Conservation (phyloP, 2,329 filamentous ascomycete genomes). For the Pseudomassariella vexata region DNA sequence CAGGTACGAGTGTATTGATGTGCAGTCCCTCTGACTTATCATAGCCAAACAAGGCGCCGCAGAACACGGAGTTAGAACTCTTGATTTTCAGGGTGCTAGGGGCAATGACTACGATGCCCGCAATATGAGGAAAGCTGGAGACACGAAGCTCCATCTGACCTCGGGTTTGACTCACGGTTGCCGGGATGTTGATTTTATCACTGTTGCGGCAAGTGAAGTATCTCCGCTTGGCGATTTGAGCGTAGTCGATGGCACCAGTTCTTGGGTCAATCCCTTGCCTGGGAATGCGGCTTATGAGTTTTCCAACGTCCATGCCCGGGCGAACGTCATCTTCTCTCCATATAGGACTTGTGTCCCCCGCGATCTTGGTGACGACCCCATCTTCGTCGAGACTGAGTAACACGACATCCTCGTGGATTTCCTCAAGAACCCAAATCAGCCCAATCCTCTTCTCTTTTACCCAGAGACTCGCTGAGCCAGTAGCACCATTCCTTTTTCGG, state of each 20-base stretch:
- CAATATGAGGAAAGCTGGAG: slow-evolving; percentile 94
- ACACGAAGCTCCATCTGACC: slow-evolving; percentile 70
- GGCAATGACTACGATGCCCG: slow-evolving; percentile 90
- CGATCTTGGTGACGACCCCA: slow-evolving; percentile 63
- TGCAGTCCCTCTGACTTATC: slow-evolving; percentile 74
- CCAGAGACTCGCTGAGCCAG: slow-evolving; percentile 92
- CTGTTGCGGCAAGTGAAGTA: slow-evolving; percentile 82
- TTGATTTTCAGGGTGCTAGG: slow-evolving; percentile 72
- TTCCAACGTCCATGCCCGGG: slow-evolving; percentile 67
- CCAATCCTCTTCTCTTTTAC: slow-evolving; percentile 95
- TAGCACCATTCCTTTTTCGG: slow-evolving; percentile 87
- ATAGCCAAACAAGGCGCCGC: slow-evolving; percentile 84
- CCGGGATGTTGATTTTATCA: slow-evolving; percentile 75
- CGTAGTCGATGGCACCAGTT: slow-evolving; percentile 71
- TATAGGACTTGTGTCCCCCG: slow-evolving; percentile 76
- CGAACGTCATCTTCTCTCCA: slow-evolving; percentile 70
- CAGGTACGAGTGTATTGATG: slow-evolving; percentile 76
- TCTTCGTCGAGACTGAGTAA: slow-evolving; percentile 71
- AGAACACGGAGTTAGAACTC: slow-evolving; percentile 94
- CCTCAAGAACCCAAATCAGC: slow-evolving; percentile 95
- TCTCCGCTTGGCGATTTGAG: slow-evolving; percentile 63
- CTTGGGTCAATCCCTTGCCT: slow-evolving; percentile 65
- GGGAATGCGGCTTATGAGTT: slow-evolving; percentile 77
- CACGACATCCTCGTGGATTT: slow-evolving; percentile 92
- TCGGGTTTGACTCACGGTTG: slow-evolving; percentile 69